Evolutionary conservation across 495 filamentous ascomycete species (phyloP), one percentile per base, ranked within the genome.

Genomic region (Penicillium daleae): DNA sequence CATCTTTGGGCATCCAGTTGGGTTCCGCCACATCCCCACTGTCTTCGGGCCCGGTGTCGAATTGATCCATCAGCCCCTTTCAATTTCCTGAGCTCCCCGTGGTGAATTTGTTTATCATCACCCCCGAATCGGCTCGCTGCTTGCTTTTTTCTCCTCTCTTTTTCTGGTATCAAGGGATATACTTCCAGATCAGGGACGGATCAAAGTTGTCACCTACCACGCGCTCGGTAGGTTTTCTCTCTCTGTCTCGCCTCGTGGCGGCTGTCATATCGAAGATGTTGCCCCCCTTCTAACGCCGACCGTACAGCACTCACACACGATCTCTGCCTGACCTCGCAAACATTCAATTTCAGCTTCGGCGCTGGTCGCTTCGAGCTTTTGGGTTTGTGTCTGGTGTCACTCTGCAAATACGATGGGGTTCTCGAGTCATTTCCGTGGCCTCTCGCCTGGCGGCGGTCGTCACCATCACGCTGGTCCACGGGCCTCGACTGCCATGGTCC

Each of bases 401-500:
- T 44, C 42, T 50, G 19, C 35, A 51, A n/a, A 21, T 35, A 57
- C 12, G 2, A 71, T 71, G 68, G 39, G 56, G 13, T 63, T 53
- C 49, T 66, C 68, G 29, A 65, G 26, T 33, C 56, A 67, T 52
- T 53, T 71, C 37, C 70, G 70, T 10, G 64, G 35, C 35, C 51
- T 74, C 13, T 81, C 80, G 29, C 78, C 80, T 9, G 65, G 64
- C 24, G 70, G 68, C 56, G 69, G 71, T 39, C 74, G 77, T 31
- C 54, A 66, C 29, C 53, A 62, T 57, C 39, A 78, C 61, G 61
- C 69, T 22, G 78, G 81, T 50, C 76, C 80, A 71, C 74, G 80
- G 22, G 77, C 80, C 19, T 83, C 80, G 15, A 83, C 80, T n/a
- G 80, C 79, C 27, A 82, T 73, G 35, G 72, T 83, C 37, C 68